Evolutionary conservation across 1,284 basidiomycete species (phyloP).

Genomic region (Calocybe gambosa): DNA sequence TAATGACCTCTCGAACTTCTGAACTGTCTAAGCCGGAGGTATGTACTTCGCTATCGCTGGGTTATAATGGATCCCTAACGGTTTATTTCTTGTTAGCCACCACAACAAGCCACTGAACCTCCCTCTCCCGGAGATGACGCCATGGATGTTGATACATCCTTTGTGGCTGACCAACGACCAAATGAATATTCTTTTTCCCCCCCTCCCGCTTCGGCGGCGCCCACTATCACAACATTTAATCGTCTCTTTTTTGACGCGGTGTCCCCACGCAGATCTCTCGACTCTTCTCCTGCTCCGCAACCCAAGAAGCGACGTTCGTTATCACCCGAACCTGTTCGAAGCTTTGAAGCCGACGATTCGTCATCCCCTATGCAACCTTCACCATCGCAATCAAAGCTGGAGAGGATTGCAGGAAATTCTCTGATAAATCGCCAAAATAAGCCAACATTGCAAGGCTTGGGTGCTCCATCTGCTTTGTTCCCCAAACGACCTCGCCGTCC

Average conservation of each 20-base stretch:
- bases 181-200: constrained; percentile 26
- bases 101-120: constrained; percentile 21
- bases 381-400: constrained; percentile 58
- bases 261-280: constrained; percentile 41
- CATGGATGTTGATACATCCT: constrained; percentile 70
- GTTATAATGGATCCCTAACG: constrained; percentile 3
- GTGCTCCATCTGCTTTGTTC: constrained; percentile 46
- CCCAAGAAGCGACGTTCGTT: constrained; percentile 64
- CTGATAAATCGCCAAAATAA: constrained; percentile 43
- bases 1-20: constrained; percentile 27
- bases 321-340: constrained; percentile 49
- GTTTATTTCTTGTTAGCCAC: constrained; percentile 25
- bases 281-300: constrained; percentile 37
- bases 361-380: constrained; percentile 63
- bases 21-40: constrained; percentile 22
- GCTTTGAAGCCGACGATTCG: constrained; percentile 31
- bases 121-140: constrained; percentile 50
- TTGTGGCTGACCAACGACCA: constrained; percentile 26
- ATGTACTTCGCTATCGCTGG: not conserved
- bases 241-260: constrained; percentile 55
- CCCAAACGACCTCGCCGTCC: constrained; percentile 59
- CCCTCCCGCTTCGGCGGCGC: constrained; percentile 44
- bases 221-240: constrained; percentile 46
- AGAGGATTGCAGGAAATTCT: constrained; percentile 46
- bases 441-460: constrained; percentile 54